Conservation (phyloP, 164 flowering plant genomes). For the Sextonia rubra region DNA sequence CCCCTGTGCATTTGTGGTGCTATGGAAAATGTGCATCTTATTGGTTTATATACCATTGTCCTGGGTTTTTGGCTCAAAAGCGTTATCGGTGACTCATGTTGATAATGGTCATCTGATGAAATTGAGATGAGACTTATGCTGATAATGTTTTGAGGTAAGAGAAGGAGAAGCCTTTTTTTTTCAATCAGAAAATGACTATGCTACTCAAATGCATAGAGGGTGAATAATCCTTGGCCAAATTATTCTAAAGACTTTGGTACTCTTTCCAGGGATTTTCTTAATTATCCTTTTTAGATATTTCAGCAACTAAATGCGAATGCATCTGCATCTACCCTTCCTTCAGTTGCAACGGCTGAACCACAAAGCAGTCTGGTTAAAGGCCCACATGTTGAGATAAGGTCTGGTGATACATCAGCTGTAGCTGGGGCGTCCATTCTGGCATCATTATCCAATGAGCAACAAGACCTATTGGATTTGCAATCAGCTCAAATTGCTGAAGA, state of each 20-base stretch:
- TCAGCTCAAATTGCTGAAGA: slow-evolving; percentile 35
- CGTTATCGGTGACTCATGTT: too few species aligned
- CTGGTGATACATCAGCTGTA: slow-evolving; percentile 75
- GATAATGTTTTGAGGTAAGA: too few species aligned
- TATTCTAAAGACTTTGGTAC: background rate
- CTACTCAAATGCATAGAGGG: background rate
- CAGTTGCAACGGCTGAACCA: slow-evolving; percentile 36
- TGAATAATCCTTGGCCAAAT: slow-evolving; percentile 35
- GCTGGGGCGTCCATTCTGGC: slow-evolving; percentile 83
- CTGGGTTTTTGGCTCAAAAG: too few species aligned
- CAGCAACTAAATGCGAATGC: slow-evolving; percentile 41
- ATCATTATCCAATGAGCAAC: slow-evolving; percentile 58
- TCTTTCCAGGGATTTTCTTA: too few species aligned
- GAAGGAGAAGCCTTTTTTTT: too few species aligned
- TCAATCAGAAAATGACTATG: too few species aligned
- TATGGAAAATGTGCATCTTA: too few species aligned
- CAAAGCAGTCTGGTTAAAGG: slow-evolving; percentile 46
- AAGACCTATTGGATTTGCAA: slow-evolving; percentile 44
- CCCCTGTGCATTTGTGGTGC: too few species aligned
- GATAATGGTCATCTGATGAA: too few species aligned
- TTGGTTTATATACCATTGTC: too few species aligned
- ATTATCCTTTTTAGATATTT: slow-evolving; percentile 46
- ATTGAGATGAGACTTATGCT: too few species aligned
- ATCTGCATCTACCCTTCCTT: slow-evolving; percentile 24
- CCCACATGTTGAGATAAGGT: slow-evolving; percentile 43